Conservation (phyloP, 2,329 filamentous ascomycete species). For the Penicillium sp. region DNA sequence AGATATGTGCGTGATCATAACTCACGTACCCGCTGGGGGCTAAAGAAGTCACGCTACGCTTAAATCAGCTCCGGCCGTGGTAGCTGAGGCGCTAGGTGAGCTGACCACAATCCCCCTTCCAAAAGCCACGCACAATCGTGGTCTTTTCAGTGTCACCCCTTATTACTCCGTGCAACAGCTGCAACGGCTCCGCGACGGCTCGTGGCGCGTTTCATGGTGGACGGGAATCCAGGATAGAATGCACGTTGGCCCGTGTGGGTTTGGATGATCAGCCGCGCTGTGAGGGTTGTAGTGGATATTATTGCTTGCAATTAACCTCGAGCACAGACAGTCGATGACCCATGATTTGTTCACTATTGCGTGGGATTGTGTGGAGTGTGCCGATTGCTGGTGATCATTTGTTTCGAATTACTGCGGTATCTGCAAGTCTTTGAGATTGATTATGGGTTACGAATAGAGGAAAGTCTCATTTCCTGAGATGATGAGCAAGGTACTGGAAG, state of each 20-base stretch:
- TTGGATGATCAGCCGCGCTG: conserved; percentile 19
- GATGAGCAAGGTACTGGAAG: neutral
- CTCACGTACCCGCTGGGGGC: too few species aligned
- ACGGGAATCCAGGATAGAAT: conserved; percentile 22
- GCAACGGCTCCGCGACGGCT: conserved; percentile 26
- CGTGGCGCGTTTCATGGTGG: conserved; percentile 29
- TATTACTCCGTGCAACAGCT: conserved; percentile 1
- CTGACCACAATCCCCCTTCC: neutral
- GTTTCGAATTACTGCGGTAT: neutral
- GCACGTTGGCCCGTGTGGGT: conserved; percentile 27
- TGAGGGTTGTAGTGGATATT: neutral
- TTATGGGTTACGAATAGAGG: neutral
- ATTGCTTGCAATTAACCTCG: neutral
- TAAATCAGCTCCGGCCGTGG: neutral
- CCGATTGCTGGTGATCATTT: neutral
- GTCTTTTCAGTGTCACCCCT: neutral
- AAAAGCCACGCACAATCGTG: conserved; percentile 1
- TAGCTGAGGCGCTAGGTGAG: neutral
- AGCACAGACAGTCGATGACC: neutral
- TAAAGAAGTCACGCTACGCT: neutral
- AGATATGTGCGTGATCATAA: too few species aligned
- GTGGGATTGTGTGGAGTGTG: neutral
- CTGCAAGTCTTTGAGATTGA: neutral
- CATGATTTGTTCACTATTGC: neutral
- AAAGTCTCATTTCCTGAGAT: neutral